Conservation (phyloP, 2,329 filamentous ascomycete species). For the Clarireedia monteithiana region DNA sequence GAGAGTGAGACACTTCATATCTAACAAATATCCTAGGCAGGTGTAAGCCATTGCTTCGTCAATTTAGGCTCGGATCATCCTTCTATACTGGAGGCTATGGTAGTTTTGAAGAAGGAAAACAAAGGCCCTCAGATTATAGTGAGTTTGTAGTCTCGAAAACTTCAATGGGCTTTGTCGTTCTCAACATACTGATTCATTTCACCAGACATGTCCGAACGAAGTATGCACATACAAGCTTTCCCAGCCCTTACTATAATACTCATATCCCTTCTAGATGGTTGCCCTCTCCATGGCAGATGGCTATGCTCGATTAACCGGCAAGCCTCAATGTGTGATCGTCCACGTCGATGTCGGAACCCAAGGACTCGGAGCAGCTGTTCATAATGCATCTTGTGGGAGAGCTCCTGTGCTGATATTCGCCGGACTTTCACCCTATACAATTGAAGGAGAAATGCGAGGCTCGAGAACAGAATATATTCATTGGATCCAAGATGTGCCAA, state of each 20-base stretch:
- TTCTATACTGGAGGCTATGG: constrained; percentile 64
- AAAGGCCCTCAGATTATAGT: constrained; percentile 49
- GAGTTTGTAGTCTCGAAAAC: neutral
- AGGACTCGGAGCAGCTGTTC: constrained; percentile 56
- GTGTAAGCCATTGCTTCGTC: constrained; percentile 47
- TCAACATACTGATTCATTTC: neutral
- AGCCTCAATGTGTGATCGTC: constrained; percentile 59
- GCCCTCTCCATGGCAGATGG: constrained; percentile 72
- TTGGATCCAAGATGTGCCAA: constrained; percentile 71
- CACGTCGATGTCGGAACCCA: constrained; percentile 73
- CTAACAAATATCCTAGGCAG: constrained; percentile 30
- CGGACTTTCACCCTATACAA: constrained; percentile 63
- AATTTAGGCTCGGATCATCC: constrained; percentile 57
- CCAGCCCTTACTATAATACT: neutral
- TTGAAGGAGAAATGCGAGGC: constrained; percentile 63
- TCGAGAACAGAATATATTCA: constrained; percentile 70
- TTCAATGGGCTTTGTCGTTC: neutral
- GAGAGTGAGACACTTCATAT: neutral
- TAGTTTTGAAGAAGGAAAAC: constrained; percentile 62
- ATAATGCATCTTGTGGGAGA: constrained; percentile 64
- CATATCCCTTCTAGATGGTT: constrained; percentile 47
- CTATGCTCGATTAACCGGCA: constrained; percentile 57
- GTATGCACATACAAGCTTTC: constrained; percentile 31
- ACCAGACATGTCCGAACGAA: constrained; percentile 55
- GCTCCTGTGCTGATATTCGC: constrained; percentile 66